These are phyloP conservation scores for Trichoderma erinaceum DNA, from an alignment of 495 filamentous ascomycete genomes.

Conservation along the genomic window DNA sequence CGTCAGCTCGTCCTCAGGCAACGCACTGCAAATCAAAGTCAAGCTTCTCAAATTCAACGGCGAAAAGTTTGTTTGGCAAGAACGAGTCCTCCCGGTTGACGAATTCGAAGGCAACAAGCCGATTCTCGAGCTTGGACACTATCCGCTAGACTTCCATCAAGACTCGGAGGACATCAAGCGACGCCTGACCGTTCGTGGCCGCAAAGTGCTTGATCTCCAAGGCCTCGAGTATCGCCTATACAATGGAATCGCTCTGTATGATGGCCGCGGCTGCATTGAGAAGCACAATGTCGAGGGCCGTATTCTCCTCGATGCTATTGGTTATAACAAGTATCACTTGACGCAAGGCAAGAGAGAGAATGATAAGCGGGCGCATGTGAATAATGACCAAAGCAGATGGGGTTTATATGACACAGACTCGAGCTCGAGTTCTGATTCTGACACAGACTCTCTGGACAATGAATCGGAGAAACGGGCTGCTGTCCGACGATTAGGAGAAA, in stretches of 20 bases:
- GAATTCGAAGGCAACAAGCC: conserved; percentile 26
- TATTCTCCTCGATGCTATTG: conserved; percentile 33
- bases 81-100: conserved; percentile 20
- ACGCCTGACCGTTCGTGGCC: conserved; percentile 25
- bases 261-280: conserved; percentile 15
- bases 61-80: conserved; percentile 27
- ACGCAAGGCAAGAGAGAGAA: conserved; percentile 26
- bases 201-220: conserved; percentile 31
- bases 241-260: conserved; percentile 26
- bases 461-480: neutral
- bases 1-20: neutral
- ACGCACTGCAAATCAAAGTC: conserved; percentile 20
- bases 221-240: conserved; percentile 31
- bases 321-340: conserved; percentile 33
- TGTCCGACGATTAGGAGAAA: conserved; percentile 19
- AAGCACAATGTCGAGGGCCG: conserved; percentile 31
- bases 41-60: conserved; percentile 30
- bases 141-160: conserved; percentile 30
- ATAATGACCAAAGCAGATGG: neutral
- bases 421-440: neutral
- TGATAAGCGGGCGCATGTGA: conserved; percentile 10
- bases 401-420: neutral
- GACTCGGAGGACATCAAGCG: conserved; percentile 21
- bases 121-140: conserved; percentile 27
- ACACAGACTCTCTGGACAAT: neutral